phyloP scores from a whole-genome alignment of 129 eudicot species.

The Calendula officinalis region DNA sequence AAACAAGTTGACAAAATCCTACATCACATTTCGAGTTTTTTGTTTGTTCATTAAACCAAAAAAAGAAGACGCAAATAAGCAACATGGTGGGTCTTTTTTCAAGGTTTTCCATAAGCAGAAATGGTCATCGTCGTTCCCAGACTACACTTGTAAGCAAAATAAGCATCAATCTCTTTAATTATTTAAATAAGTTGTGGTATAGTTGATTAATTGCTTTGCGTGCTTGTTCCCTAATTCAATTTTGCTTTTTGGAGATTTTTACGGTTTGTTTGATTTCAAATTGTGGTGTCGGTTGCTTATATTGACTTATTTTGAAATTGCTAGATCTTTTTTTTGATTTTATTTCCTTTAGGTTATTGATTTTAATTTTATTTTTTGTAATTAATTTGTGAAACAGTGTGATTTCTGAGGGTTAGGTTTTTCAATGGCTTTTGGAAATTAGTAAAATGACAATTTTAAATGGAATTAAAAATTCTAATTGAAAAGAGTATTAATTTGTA shows the following conservation, averaged over 20 bases:
- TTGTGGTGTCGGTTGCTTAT: no score
- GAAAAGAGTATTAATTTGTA: not conserved
- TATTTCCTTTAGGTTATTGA: not conserved
- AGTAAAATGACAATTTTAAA: no score
- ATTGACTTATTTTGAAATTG: not conserved
- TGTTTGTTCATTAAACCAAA: slow-evolving; percentile 1
- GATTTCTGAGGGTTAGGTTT: no score
- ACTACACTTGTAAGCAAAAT: slow-evolving; percentile 71
- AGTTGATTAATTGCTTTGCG: slow-evolving; percentile 12
- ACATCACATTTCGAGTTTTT: slow-evolving; percentile 20
- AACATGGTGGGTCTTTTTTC: slow-evolving; percentile 80
- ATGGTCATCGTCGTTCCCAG: slow-evolving; percentile 71
- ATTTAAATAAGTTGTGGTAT: no score
- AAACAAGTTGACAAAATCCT: slow-evolving; percentile 7
- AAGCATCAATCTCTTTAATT: no score
- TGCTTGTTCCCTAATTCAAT: not conserved
- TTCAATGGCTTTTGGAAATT: no score
- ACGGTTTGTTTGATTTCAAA: not conserved
- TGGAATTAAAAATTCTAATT: no score
- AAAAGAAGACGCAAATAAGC: not conserved
- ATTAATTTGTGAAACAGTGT: not conserved
- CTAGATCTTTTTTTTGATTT: not conserved
- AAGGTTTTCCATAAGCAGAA: slow-evolving; percentile 62
- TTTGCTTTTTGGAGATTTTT: not conserved
- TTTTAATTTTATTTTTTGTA: not conserved